Evolutionary conservation across 2,329 filamentous ascomycete genomes (phyloP).

Genomic region (Davidsoniella virescens): DNA sequence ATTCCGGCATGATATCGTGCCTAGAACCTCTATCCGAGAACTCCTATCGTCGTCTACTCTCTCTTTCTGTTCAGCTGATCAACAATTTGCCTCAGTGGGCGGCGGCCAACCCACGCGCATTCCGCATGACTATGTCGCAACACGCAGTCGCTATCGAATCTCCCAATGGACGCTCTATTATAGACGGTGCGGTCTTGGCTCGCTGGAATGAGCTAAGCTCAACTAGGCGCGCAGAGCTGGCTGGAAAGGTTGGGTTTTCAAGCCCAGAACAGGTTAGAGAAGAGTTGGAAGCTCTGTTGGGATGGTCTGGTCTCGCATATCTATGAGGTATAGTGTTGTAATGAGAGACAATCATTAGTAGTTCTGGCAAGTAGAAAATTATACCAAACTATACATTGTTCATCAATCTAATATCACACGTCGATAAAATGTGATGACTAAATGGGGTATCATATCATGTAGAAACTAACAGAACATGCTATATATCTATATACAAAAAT

Average conservation of each 20-base stretch:
- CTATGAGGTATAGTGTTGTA: neutral
- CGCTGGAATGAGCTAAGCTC: slow-evolving; percentile 63
- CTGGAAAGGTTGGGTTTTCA: slow-evolving; percentile 52
- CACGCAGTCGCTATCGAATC: slow-evolving; percentile 38
- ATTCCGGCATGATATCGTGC: slow-evolving; percentile 60
- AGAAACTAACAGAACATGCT: neutral
- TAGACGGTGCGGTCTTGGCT: slow-evolving; percentile 63
- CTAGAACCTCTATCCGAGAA: slow-evolving; percentile 65
- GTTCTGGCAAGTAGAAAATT: too few relatives aligned
- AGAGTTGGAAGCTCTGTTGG: slow-evolving; percentile 48
- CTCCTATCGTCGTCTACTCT: slow-evolving; percentile 67
- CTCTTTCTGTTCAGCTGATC: slow-evolving; percentile 63
- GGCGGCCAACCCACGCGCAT: slow-evolving; percentile 69
- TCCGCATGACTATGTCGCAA: slow-evolving; percentile 40
- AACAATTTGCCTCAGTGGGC: slow-evolving; percentile 60
- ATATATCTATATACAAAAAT: neutral
- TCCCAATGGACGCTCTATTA: slow-evolving; percentile 46
- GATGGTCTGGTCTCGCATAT: slow-evolving; percentile 47
- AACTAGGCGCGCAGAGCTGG: slow-evolving; percentile 54
- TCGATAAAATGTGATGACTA: neutral
- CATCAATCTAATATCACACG: too few relatives aligned
- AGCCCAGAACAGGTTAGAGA: slow-evolving; percentile 50
- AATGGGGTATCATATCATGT: neutral
- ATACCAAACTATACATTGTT: too few relatives aligned
- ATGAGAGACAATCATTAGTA: neutral